Conservation (phyloP, 2,329 filamentous ascomycete species). For the Bipolaris bicolor region DNA sequence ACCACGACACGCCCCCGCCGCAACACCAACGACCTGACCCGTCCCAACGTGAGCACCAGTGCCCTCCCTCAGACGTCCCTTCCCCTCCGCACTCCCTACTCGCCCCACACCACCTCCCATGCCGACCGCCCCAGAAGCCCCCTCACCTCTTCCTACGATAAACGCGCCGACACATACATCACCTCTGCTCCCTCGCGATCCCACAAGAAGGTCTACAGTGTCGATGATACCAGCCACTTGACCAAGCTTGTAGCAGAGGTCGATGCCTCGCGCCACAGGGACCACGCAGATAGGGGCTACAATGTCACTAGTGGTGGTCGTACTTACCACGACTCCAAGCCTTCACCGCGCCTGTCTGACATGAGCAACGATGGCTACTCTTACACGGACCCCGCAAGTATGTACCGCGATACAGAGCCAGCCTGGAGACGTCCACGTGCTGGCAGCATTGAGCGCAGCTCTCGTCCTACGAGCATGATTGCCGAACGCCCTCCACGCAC, state of each 20-base stretch:
- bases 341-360: conserved; percentile 40
- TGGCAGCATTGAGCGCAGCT: conserved; percentile 55
- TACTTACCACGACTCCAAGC: conserved; percentile 38
- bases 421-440: conserved; percentile 53
- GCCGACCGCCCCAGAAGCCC: conserved; percentile 51
- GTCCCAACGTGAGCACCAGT: conserved; percentile 47
- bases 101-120: conserved; percentile 27
- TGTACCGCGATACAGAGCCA: conserved; percentile 59
- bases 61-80: conserved; percentile 30
- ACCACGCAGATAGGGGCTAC: conserved; percentile 30
- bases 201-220: conserved; percentile 58
- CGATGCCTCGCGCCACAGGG: conserved; percentile 42
- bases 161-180: conserved; percentile 47
- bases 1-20: conserved; percentile 53
- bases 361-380: conserved; percentile 53
- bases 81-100: conserved; percentile 42
- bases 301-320: conserved; percentile 40
- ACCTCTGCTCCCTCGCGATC: conserved; percentile 40
- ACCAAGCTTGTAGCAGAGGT: conserved; percentile 47
- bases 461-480: conserved; percentile 55
- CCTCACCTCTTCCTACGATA: conserved; percentile 43
- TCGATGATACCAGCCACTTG: conserved; percentile 52
- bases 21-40: conserved; percentile 49
- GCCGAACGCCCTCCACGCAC: conserved; percentile 46
- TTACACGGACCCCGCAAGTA: conserved; percentile 58